Base-by-base conservation (phyloP, 805 yeast genomes). In the Kurtzmaniella cleridarum region DNA sequence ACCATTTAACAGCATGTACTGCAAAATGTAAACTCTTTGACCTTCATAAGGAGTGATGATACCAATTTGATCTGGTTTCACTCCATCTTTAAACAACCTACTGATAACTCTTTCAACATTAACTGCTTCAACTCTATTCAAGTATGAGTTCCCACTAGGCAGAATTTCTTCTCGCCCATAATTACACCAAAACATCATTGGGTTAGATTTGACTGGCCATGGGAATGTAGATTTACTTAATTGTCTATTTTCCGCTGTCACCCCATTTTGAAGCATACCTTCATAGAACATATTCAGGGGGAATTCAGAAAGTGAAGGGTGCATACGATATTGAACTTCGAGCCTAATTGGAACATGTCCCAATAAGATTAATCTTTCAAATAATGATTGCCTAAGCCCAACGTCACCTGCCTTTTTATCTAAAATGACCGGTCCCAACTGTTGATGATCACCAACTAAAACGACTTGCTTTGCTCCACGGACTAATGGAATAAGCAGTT, bases 181-280 rank as follows among this genome's bases (percentile, higher is more conserved):
- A 48, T 81, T 81, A 0, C 86, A 82, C 96, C 96, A 89, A 52
- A 90, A 86, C 93, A 90, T 84, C 95, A 88, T 87, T n/a, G 96
- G 97, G 4, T 71, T 73, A 35, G 78, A 81, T 17, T 71, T 69
- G 20, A 84, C 81, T 1, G 96, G 96, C 97, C 96, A 90, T n/a
- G 95, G 95, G 65, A 89, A 88, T 4, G 73, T 66, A 5, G 79
- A 68, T 24, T 75, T 64, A 14, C 48, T 43, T 14, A 81, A 56
- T 11, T 73, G 64, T 44, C 96, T 73, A 45, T 87, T 81, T 38
- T 79, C 85, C 27, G 78, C 72, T 2, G 93, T 83, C 12, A 90
- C 95, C 48, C 97, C 96, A 55, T 90, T 89, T 59, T 89, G 96
- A 49, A 90, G 73, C 32, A 84, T 74, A 24, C 97, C 97, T 50